Evolutionary conservation across 75 land plant species (phyloP).

Genomic region (Ceratopteris richardii): DNA sequence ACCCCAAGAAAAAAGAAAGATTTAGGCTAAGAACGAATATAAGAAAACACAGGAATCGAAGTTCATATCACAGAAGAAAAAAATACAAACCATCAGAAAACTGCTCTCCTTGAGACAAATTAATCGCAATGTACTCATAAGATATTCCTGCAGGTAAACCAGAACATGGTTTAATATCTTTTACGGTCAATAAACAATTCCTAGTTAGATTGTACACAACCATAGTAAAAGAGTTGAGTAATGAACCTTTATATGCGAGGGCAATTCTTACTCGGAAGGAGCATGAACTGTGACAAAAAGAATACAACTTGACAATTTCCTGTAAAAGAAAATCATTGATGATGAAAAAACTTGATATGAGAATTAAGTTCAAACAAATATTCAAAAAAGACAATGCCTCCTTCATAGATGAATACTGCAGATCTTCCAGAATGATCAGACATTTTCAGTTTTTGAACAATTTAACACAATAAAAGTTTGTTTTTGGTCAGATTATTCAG

Average conservation of each 20-base stretch:
- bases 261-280: conserved; percentile 59
- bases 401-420: too few relatives aligned
- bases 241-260: conserved; percentile 48
- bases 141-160: conserved; percentile 25
- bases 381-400: too few relatives aligned
- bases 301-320: conserved; percentile 23
- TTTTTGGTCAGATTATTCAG: too few relatives aligned
- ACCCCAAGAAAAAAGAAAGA: background rate
- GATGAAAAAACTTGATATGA: too few relatives aligned
- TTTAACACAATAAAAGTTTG: too few relatives aligned
- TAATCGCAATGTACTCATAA: conserved; percentile 53
- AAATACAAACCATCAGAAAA: conserved; percentile 31
- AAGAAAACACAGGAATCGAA: too few relatives aligned
- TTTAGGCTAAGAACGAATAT: background rate
- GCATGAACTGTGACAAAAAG: conserved; percentile 57
- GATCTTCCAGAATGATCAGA: too few relatives aligned
- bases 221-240: background rate
- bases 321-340: too few relatives aligned
- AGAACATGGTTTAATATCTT: background rate
- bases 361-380: too few relatives aligned
- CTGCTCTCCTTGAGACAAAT: conserved; percentile 47
- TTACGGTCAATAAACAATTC: background rate
- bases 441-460: too few relatives aligned
- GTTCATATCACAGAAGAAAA: too few relatives aligned
- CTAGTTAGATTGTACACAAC: background rate